Base-by-base conservation (phyloP, 2,329 filamentous ascomycete genomes). In the Monilinia laxa region DNA sequence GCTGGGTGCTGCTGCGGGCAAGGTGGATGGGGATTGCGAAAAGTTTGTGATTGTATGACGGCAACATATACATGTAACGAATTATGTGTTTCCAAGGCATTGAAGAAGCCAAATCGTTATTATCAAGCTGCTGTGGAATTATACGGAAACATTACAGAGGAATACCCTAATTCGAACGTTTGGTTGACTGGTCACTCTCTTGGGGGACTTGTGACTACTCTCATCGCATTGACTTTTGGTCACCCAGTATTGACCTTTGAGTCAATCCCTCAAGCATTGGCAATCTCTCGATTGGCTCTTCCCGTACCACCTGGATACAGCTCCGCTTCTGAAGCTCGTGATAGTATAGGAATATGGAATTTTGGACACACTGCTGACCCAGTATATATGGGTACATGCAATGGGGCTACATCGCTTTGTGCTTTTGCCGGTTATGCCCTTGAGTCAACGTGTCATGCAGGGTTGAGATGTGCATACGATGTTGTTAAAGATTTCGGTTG, bases 1-100 rank as follows among this genome's bases (percentile, higher is more conserved):
- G 97, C 96, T 80, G 95, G 93, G 75, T 98, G 94, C 80, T 97
- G 94, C 78, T 98, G 94, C 78, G 94, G 87, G 79, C 93, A 94
- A 73, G 93, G 93, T 0, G 91, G 93, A 70, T 94, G 88, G 81
- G 86, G 92, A 12, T 96, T 92, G 90, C 88, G 90, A 68, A 89
- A 94, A 76, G 92, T 96, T 66, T 97, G 94, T 78, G 90, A 96
- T 77, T 98, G 94, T 76, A 66, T 66, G 58, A 91, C 92, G 1
- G 85, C 86, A 12, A 91, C 92, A 0, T 97, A 92, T 75, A 87
- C 88, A 16, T 97, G 93, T 81, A 97, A 97, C 80, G 89, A 91
- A 72, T 96, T 93, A 0, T 98, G 94, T 75, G 87, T 97, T 9
- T 82, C 85, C 51, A 81, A 88, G 70, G 88, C 90, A 0, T 80